Evolutionary conservation across 2,329 filamentous ascomycete genomes (phyloP).

Genomic region (Talaromyces sp.): DNA sequence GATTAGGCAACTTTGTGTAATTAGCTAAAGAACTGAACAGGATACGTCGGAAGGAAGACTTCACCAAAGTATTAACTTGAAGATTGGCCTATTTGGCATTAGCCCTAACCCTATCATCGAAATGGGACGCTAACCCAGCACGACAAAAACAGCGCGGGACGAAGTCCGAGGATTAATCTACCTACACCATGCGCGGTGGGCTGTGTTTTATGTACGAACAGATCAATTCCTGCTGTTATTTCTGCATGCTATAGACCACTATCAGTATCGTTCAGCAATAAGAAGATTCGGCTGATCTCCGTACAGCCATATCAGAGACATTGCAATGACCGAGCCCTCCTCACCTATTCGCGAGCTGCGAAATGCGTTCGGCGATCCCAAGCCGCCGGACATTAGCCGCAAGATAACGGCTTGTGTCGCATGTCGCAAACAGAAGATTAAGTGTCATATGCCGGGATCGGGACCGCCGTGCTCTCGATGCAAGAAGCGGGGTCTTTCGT

Average conservation of each 20-base stretch:
- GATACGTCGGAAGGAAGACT: too few species aligned
- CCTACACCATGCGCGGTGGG: neutral
- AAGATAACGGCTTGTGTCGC: slow-evolving; percentile 28
- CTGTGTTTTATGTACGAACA: neutral
- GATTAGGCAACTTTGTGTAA: too few species aligned
- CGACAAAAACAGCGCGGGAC: neutral
- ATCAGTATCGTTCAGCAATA: neutral
- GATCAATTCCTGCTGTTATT: neutral
- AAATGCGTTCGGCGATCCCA: slow-evolving; percentile 33
- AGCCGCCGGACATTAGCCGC: slow-evolving; percentile 30
- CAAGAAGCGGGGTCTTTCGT: slow-evolving; percentile 36
- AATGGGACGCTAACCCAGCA: neutral
- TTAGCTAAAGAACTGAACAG: too few species aligned
- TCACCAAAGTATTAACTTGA: too few species aligned
- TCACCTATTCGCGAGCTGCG: slow-evolving; percentile 23
- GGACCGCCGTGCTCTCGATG: slow-evolving; percentile 38
- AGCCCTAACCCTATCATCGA: neutral
- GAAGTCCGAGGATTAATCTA: neutral
- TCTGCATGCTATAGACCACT: neutral
- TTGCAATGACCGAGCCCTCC: slow-evolving; percentile 11
- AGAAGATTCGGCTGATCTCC: neutral
- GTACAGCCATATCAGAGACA: neutral
- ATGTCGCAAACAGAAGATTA: slow-evolving; percentile 30
- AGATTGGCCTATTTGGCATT: too few species aligned
- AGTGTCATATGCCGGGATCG: slow-evolving; percentile 39